phyloP scores from a whole-genome alignment of 2,329 filamentous ascomycete genomes.

The Fusarium sp. region DNA sequence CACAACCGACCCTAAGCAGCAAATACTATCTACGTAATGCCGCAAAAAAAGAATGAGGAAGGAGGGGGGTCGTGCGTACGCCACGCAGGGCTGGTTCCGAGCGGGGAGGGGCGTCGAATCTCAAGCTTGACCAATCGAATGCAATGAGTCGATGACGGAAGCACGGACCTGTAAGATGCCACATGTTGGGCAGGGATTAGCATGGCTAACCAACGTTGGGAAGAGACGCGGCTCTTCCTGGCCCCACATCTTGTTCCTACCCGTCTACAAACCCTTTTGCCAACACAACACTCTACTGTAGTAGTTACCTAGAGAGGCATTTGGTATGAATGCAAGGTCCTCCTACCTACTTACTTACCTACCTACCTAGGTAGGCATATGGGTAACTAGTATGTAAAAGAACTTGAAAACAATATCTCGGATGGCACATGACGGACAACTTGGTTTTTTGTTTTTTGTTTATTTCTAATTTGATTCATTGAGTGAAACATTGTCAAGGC shows the following conservation, averaged over 20 bases:
- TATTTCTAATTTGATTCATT: slow-evolving; percentile 11
- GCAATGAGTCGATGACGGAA: background rate
- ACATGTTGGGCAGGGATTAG: slow-evolving; percentile 52
- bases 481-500: slow-evolving; percentile 11
- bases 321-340: background rate
- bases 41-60: background rate
- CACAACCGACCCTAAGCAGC: slow-evolving; percentile 9
- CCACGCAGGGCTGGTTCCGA: slow-evolving; percentile 40
- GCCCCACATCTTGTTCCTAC: slow-evolving; percentile 13
- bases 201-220: slow-evolving; percentile 8
- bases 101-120: background rate
- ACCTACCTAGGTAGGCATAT: no score
- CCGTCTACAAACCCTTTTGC: background rate
- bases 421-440: background rate
- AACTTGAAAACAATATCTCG: background rate
- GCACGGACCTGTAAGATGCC: slow-evolving; percentile 45
- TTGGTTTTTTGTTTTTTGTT: background rate
- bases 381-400: no score
- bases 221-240: slow-evolving; percentile 46
- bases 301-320: no score
- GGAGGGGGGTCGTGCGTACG: slow-evolving; percentile 11
- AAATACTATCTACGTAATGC: slow-evolving; percentile 31
- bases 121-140: slow-evolving; percentile 2
- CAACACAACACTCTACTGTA: no score
- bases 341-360: no score